Evolutionary conservation across 176 grass and related monocot genomes (phyloP), one percentile per base, ranked within the genome.

Genomic region (Aegilops umbellulata): DNA sequence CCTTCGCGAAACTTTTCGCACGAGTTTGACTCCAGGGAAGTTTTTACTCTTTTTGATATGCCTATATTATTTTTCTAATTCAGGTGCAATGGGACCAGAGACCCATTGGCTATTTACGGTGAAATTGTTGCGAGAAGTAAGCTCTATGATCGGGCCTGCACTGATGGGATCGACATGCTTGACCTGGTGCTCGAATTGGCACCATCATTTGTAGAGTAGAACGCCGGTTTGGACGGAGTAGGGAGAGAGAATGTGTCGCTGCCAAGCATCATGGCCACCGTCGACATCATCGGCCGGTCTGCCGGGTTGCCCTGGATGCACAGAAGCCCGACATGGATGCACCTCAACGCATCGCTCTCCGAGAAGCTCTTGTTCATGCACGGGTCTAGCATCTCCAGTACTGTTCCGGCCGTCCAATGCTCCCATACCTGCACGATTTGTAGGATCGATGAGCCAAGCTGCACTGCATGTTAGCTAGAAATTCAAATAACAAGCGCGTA

Each of bases 261-360:
- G 62, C 80, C 64, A 7, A 92, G 80, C 91, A 89, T 89, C 60
- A 73, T 72, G 22, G 32, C 44, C 26, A 92, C 87, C 1, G 76
- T 57, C 13, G 91, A 90, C 85, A 88, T 90, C 25, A 35, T 24
- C n/a, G 88, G 85, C 32, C 85, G 20, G 13, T 65, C 78, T 0
- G 65, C 14, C 0, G 88, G 69, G 23, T 85, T 62, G 19, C 30
- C 88, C 77, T 93, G 88, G 6, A 87, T 72, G 67, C 91, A 93
- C 39, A 90, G 31, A 16, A 93, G 44, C 2, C 71, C 82, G 0
- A 88, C 14, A 60, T 93, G 81, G 74, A 93, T 27, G 46, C 88
- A 85, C 16, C 65, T 46, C 42, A 74, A 19, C 60, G 85, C 61
- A 12, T 93, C 88, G 8, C 79, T 62, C 26, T 7, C 15, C 2